Conservation (phyloP, 805 yeast species). For the Grigorovia humatica region DNA sequence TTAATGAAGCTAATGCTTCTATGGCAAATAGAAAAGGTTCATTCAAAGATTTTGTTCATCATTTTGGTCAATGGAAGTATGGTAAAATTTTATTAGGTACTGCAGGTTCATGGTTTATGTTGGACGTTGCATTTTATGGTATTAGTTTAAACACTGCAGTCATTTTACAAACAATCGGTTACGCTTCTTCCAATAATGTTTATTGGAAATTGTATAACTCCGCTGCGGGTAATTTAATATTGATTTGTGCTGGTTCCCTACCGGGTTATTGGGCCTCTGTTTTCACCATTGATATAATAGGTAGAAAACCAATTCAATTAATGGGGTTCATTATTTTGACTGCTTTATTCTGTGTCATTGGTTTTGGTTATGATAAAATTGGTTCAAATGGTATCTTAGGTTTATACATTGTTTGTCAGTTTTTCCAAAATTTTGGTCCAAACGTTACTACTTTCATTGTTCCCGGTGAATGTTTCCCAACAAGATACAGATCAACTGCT, state of each 20-base stretch:
- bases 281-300: slow-evolving; percentile 69
- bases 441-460: slow-evolving; percentile 83
- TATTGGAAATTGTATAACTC: slow-evolving; percentile 62
- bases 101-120: slow-evolving; percentile 83
- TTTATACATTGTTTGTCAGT: slow-evolving; percentile 69
- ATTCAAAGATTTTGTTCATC: slow-evolving; percentile 55
- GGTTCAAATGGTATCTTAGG: slow-evolving; percentile 60
- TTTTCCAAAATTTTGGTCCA: slow-evolving; percentile 89
- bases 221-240: slow-evolving; percentile 86
- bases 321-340: slow-evolving; percentile 68
- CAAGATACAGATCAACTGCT: slow-evolving; percentile 91
- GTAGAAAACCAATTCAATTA: slow-evolving; percentile 77
- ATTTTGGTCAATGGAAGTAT: slow-evolving; percentile 81
- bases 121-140: slow-evolving; percentile 89
- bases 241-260: slow-evolving; percentile 88
- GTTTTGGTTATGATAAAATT: slow-evolving; percentile 71
- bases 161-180: slow-evolving; percentile 77
- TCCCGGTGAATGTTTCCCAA: slow-evolving; percentile 90
- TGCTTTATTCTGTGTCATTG: slow-evolving; percentile 63
- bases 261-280: slow-evolving; percentile 89
- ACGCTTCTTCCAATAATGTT: slow-evolving; percentile 59
- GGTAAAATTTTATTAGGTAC: slow-evolving; percentile 78
- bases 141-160: slow-evolving; percentile 72
- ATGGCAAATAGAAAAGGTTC: slow-evolving; percentile 50
- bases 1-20: slow-evolving; percentile 19